Evolutionary conservation across 495 filamentous ascomycete species (phyloP), one percentile per base, ranked within the genome.

Genomic region (Aspergillus bertholletiae): DNA sequence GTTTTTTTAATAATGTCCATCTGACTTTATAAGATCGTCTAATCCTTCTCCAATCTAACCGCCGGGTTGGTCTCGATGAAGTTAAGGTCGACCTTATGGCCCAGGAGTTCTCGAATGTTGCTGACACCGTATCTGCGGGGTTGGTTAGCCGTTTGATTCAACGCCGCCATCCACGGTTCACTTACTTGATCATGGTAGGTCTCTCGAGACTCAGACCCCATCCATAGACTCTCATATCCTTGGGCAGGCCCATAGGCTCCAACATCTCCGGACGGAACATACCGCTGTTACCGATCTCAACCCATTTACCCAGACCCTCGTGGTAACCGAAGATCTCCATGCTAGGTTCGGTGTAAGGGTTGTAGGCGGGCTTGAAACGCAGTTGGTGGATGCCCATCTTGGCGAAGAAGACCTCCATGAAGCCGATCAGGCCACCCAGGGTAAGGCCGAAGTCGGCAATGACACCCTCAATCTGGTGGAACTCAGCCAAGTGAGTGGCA

Each of bases 211-310:
- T 89, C 70, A 96, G 74, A 21, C 92, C 92, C 84, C 88, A 97
- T 27, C 92, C 92, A 73, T 94, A 96, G 2, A 96, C 90, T 54
- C 84, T 69, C 84, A 96, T 82, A 67, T 92, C 83, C 76, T 85
- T 88, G 18, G 92, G 92, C 58, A 96, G 70, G 39, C 92, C 92
- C 88, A 95, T 92, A 3, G 87, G 79, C 72, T 92, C 84, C 63
- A 98, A 69, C 91, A 97, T 96, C 74, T 97, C 94, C 21, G 94
- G 91, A 53, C 94, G 78, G 84, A 98, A 98, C 90, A 96, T 97
- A 54, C 94, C 93, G 61, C 87, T 91, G 72, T 98, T 98, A 28
- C 94, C 94, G 70, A 98, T 98, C 74, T 98, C 92, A 18, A 96
- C 88, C 79, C 90, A 88, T 75, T 95, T 96, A 54, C 82, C 83